Conservation (phyloP, 352 stramenopile species). For the Phytophthora tubulina region DNA sequence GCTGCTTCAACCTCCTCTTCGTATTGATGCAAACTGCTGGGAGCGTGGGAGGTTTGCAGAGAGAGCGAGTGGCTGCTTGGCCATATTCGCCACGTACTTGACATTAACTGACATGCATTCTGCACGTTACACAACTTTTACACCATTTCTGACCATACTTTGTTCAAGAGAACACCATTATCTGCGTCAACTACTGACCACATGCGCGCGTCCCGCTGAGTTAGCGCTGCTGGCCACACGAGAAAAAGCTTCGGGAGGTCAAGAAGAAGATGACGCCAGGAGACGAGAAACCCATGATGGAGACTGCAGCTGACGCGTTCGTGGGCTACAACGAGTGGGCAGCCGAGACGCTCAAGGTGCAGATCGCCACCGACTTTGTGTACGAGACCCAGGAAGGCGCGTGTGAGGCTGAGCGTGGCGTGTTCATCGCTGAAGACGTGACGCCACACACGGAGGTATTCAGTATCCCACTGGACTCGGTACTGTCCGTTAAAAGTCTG, state of each 20-base stretch:
- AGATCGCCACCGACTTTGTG: constrained; percentile 81
- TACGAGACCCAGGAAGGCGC: constrained; percentile 65
- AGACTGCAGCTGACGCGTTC: constrained; percentile 39
- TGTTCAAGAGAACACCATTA: constrained; percentile 16
- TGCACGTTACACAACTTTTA: constrained; percentile 15
- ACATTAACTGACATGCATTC: constrained; percentile 13
- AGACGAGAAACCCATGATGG: constrained; percentile 22
- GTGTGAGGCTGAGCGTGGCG: constrained; percentile 65
- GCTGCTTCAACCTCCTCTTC: not conserved
- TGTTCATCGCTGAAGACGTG: constrained; percentile 87
- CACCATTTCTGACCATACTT: constrained; percentile 22
- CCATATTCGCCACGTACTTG: constrained; percentile 12
- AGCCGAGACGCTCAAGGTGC: constrained; percentile 54
- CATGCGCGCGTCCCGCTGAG: constrained; percentile 24
- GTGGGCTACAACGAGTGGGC: constrained; percentile 89
- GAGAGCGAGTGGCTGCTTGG: constrained; percentile 4
- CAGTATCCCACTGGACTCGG: constrained; percentile 65
- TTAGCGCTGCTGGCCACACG: constrained; percentile 22
- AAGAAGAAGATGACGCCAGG: constrained; percentile 23
- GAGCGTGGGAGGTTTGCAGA: constrained; percentile 19
- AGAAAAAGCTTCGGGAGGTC: constrained; percentile 20
- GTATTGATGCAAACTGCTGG: not conserved
- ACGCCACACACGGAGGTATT: constrained; percentile 77
- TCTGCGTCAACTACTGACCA: constrained; percentile 37
- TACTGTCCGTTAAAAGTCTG: constrained; percentile 63